Evolutionary conservation across 116 monocot species (phyloP).

Genomic region (Zostera marina): DNA sequence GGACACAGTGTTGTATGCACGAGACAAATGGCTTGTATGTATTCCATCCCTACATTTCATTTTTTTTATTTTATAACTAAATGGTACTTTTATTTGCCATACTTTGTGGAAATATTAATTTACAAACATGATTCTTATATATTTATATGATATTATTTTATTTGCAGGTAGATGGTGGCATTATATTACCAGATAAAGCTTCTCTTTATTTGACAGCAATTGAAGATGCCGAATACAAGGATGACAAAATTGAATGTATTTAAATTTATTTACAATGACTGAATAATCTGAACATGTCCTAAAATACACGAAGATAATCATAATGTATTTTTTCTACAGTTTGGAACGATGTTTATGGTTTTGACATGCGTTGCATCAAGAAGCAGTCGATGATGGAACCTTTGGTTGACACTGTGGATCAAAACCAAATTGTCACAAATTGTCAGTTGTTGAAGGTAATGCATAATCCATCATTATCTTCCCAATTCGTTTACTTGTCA

Average conservation of each 20-base stretch:
- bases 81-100: not conserved
- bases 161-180: slow-evolving; percentile 55
- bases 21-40: slow-evolving; percentile 97
- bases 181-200: slow-evolving; percentile 77
- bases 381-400: slow-evolving; percentile 93
- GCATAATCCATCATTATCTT: too few species aligned
- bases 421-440: slow-evolving; percentile 90
- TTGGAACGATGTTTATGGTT: slow-evolving; percentile 90
- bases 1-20: slow-evolving; percentile 91
- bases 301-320: too few species aligned
- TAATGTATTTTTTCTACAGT: slow-evolving; percentile 32
- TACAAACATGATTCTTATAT: too few species aligned
- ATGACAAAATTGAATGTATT: slow-evolving; percentile 87
- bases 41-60: not conserved
- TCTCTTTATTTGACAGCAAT: slow-evolving; percentile 84
- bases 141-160: not conserved
- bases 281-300: too few species aligned
- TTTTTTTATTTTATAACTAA: too few species aligned
- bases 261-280: not conserved
- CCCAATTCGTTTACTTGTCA: too few species aligned
- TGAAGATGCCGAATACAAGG: slow-evolving; percentile 95
- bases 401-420: slow-evolving; percentile 81
- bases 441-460: slow-evolving; percentile 69
- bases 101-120: not conserved
- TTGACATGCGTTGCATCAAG: slow-evolving; percentile 96